phyloP scores from a whole-genome alignment of 768 basidiomycete species.

The Cytidiella melzeri region DNA sequence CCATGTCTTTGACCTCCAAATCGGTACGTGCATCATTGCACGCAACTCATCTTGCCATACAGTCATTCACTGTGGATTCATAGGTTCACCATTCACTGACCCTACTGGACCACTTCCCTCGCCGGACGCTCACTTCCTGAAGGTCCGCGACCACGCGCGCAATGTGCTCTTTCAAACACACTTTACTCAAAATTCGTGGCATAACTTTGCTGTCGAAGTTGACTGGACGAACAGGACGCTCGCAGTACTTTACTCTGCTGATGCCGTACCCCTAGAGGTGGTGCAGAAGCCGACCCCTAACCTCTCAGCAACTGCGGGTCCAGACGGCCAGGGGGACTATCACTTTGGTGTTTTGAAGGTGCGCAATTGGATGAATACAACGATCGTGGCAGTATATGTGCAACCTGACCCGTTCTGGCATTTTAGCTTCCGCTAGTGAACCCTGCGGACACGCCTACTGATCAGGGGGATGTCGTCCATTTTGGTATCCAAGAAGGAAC shows the following conservation, averaged over 20 bases:
- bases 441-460: slow-evolving; percentile 34
- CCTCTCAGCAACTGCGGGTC: slow-evolving; percentile 31
- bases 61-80: background rate
- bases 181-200: slow-evolving; percentile 41
- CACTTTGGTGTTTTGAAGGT: slow-evolving; percentile 60
- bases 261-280: slow-evolving; percentile 30
- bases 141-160: slow-evolving; percentile 49
- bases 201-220: slow-evolving; percentile 55
- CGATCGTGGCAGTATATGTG: too few relatives aligned
- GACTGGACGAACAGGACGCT: slow-evolving; percentile 49
- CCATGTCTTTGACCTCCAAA: slow-evolving; percentile 54
- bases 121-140: slow-evolving; percentile 40
- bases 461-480: slow-evolving; percentile 53
- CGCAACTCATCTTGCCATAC: background rate
- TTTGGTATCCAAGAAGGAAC: slow-evolving; percentile 54
- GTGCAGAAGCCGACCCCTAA: slow-evolving; percentile 41
- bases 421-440: slow-evolving; percentile 48
- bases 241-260: slow-evolving; percentile 45
- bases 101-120: slow-evolving; percentile 40
- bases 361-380: too few relatives aligned
- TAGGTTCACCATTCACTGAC: slow-evolving; percentile 53
- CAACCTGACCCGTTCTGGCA: too few relatives aligned
- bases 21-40: slow-evolving; percentile 33
- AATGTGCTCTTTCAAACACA: slow-evolving; percentile 44
- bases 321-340: slow-evolving; percentile 51